Base-by-base conservation (phyloP, 2,329 filamentous ascomycete genomes). In the Penicillium aurantiogriseum region DNA sequence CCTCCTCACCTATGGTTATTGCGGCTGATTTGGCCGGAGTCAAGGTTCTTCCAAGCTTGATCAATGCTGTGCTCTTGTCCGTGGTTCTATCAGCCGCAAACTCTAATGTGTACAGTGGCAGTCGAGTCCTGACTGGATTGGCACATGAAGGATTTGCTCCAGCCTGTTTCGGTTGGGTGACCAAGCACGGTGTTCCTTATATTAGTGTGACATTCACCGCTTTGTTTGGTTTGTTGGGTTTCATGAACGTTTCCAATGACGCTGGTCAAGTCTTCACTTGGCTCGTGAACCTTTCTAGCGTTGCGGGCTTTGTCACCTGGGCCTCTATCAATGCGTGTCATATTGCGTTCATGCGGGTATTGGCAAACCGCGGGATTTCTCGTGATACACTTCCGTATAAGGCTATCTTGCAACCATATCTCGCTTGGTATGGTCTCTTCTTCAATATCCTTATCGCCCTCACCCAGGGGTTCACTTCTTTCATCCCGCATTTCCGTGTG, bases 41-140 rank as follows among this genome's bases (percentile, higher is more conserved):
- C 38, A 69, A 71, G 10, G 66, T 68, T 7, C 68, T 77, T 1
- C 73, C 75, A 5, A 69, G 69, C 33, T 60, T 78, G 42, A 73
- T 76, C 60, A 78, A 77, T 57, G 74, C 66, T 8, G 69, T 75
- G 31, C 67, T 78, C 11, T 64, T 77, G 45, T 77, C 73, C 1
- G 73, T 74, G 27, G 75, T 76, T 3, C 63, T 76, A 36, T 77
- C 75, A 1, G 71, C 75, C 2, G 75, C 71, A 31, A 78, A 77
- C 62, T 74, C 72, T 21, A 73, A 73, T 53, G 68, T 76, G 7
- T 78, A 74, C 57, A 73, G 69, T 39, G 74, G 87, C 50, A 87
- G 85, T 45, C 84, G 89, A 66, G 83, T 90, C 27, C 78, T 91
- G 15, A 86, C 88, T 68, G 86, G 85, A 58, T 83, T 91, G 69